Conservation (phyloP, 192 early-diverging fungal genomes). For the Coemansia sp. region DNA sequence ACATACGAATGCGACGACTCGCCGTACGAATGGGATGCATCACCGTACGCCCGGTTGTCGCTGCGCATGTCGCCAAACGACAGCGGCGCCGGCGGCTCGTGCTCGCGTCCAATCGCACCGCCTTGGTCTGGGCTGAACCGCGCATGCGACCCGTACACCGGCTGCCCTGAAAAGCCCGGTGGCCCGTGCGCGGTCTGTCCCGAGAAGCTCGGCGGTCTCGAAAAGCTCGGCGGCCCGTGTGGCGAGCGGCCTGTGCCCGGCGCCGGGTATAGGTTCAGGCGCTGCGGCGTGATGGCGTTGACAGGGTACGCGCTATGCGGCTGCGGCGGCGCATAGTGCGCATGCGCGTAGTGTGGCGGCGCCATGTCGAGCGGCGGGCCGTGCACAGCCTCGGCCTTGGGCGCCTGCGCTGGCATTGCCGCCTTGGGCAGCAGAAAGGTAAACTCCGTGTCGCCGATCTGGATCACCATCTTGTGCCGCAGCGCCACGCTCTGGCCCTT, state of each 20-base stretch:
- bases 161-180: slow-evolving; percentile 1
- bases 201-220: background rate
- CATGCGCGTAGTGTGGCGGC: background rate
- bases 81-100: slow-evolving; percentile 34
- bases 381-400: background rate
- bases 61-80: slow-evolving; percentile 26
- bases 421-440: slow-evolving; percentile 73
- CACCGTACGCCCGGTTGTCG: slow-evolving; percentile 6
- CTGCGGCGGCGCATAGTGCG: slow-evolving; percentile 9
- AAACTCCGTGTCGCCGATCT: slow-evolving; percentile 80
- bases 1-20: background rate
- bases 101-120: slow-evolving; percentile 4
- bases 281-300: slow-evolving; percentile 52
- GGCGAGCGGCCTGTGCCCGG: background rate
- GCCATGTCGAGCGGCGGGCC: slow-evolving; percentile 6
- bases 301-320: slow-evolving; percentile 27
- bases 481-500: slow-evolving; percentile 63
- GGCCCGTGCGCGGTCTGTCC: background rate
- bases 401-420: slow-evolving; percentile 16
- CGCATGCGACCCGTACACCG: background rate
- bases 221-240: background rate
- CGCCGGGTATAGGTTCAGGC: slow-evolving; percentile 42
- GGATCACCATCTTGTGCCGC: slow-evolving; percentile 64
- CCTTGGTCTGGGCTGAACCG: slow-evolving; percentile 4
- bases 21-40: background rate